These are phyloP conservation scores for Brassica incana DNA, from an alignment of 345 rosid genomes.

Conservation along the genomic window DNA sequence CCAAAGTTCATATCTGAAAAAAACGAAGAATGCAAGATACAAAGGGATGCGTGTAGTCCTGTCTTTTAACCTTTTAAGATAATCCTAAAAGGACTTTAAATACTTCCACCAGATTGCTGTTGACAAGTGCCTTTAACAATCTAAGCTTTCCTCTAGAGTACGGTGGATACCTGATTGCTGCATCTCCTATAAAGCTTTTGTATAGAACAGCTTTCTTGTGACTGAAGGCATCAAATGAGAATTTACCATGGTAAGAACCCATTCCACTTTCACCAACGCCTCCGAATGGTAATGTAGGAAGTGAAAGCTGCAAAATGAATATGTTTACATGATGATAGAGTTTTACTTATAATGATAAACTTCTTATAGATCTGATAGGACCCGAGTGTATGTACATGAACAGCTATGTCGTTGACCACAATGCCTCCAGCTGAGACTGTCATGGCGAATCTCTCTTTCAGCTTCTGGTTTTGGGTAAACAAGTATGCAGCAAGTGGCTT, in stretches of 20 bases:
- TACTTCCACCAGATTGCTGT: constrained; percentile 47
- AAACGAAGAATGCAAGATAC: background rate
- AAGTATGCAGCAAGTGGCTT: constrained; percentile 97
- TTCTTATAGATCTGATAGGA: background rate
- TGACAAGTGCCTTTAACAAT: constrained; percentile 61
- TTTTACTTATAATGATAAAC: background rate
- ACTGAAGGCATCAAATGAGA: constrained; percentile 92
- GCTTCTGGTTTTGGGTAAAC: constrained; percentile 71
- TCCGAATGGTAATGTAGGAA: constrained; percentile 77
- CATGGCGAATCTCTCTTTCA: constrained; percentile 63
- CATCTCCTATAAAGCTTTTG: constrained; percentile 64
- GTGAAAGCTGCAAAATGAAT: constrained; percentile 58
- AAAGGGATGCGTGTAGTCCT: background rate
- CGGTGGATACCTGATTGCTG: constrained; percentile 74
- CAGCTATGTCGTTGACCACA: constrained; percentile 73
- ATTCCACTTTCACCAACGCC: constrained; percentile 95
- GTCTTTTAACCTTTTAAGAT: constrained; percentile 30
- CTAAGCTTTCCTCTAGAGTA: constrained; percentile 61
- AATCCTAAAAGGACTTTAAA: constrained; percentile 59
- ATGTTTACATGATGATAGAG: background rate
- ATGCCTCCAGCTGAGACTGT: constrained; percentile 87
- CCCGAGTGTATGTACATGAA: constrained; percentile 58
- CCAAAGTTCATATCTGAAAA: background rate
- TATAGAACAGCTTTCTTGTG: constrained; percentile 91
- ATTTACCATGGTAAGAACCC: constrained; percentile 93